Base-by-base conservation (phyloP, 2,329 filamentous ascomycete species). In the Xylariaceae sp. region DNA sequence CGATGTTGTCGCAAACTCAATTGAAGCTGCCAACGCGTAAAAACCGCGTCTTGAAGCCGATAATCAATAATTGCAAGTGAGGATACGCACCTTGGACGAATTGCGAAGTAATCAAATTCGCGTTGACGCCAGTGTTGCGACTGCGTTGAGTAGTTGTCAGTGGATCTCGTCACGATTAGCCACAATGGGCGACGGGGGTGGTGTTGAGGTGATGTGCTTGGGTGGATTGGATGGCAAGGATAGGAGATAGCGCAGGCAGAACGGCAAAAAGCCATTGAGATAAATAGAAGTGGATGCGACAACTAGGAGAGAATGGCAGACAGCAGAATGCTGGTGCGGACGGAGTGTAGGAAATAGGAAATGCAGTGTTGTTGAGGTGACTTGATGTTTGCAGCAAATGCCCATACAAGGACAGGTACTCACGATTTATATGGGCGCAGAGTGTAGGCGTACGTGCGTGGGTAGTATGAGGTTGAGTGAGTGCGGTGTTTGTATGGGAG, bases 401-500 rank as follows among this genome's bases (percentile, higher is more conserved):
- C 61, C 60, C 68, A 73, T 67, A 70, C 66, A 70, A 61, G 62
- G 48, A 49, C 61, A 79, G 63, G 79, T 81, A 83, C 80, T 83
- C 74, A 83, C 80, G 55, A 63, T 53, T 72, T 65, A 67, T 56
- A 58, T 58, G 32, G 53, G 53, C 50, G 51, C 47, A 47, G 53
- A 55, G 46, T 15, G 49, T 45, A 43, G 22, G 50, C 48, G 48
- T 70, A 69, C 71, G 71, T 69, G 71, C 7, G 41, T 22, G 13
- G 30, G 39, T 43, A 43, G 41, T 43, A 73, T 71, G 70, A 69
- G 70, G 66, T 71, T 72, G 67, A 68, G 71, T 67, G 65, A 65
- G 70, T 63, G 69, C 66, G 22, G 69, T 55, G 67, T 73, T 76
- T 78, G 75, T 78, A 76, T 76, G 75, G 71, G 74, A 76, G 67